Evolutionary conservation across 495 filamentous ascomycete species (phyloP).

Genomic region (Chaetomium cochliodes): DNA sequence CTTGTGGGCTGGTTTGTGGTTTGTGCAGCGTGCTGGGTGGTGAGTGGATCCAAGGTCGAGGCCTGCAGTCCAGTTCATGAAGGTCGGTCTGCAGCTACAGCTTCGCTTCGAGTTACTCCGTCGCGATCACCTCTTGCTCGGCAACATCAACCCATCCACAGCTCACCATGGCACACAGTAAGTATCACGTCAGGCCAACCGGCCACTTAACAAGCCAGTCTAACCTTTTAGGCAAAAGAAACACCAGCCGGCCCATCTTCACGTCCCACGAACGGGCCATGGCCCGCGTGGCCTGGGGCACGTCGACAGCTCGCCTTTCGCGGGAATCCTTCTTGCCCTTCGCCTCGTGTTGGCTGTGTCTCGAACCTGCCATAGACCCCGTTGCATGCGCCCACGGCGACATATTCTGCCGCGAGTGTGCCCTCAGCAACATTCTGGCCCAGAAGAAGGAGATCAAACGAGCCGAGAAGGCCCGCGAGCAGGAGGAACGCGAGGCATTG

Average conservation of each 20-base stretch:
- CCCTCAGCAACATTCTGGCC: slow-evolving; percentile 81
- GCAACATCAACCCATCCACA: not conserved
- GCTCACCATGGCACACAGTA: slow-evolving; percentile 57
- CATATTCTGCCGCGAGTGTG: slow-evolving; percentile 96
- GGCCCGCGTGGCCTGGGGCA: slow-evolving; percentile 76
- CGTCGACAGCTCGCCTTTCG: slow-evolving; percentile 77
- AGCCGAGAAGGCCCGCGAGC: slow-evolving; percentile 64
- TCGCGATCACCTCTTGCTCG: not conserved
- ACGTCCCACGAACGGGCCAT: slow-evolving; percentile 86
- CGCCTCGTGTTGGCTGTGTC: slow-evolving; percentile 83
- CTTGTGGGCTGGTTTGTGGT: too few species aligned
- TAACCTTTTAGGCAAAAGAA: slow-evolving; percentile 69
- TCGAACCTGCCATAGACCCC: slow-evolving; percentile 77
- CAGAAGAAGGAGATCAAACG: slow-evolving; percentile 94
- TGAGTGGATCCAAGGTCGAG: too few species aligned
- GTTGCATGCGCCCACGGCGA: slow-evolving; percentile 76
- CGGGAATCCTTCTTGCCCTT: slow-evolving; percentile 94
- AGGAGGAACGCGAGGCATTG: slow-evolving; percentile 52
- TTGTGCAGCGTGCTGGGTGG: too few species aligned
- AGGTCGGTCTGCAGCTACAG: too few species aligned
- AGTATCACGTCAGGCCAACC: slow-evolving; percentile 16
- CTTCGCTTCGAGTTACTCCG: too few species aligned
- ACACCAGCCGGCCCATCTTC: slow-evolving; percentile 94
- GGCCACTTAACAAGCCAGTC: slow-evolving; percentile 8
- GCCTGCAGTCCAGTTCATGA: too few species aligned